Evolutionary conservation across 140 eudicot species (phyloP), one percentile per base, ranked within the genome.

Genomic region (Oenanthe javanica): DNA sequence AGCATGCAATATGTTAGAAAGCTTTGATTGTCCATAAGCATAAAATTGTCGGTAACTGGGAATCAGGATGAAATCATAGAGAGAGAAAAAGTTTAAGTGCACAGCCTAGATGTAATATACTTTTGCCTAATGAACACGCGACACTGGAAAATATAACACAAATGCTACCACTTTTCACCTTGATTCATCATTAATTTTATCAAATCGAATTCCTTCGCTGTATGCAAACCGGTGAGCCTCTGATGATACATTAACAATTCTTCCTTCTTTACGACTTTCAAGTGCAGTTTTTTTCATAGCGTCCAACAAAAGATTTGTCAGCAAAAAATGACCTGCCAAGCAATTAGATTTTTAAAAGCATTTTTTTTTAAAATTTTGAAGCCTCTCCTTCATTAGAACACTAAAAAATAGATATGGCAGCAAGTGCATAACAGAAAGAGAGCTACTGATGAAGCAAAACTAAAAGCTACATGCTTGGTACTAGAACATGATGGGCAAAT

Each of bases 21-120:
- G 93, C 88, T 94, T 94, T 76, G 98, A 93, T 82, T 91, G 98
- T 72, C 98, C 98, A 66, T 94, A 92, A 31, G 97, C 97, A 55
- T 49, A 48, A 1, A 90, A 5, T 50, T 84, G 76, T 27, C 46
- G 80, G 75, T 92, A 94, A 79, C 98, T 94, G 93, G 67, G 84
- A 73, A 81, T 49, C 38, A 19, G 19, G 16, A 74, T 9, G 11
- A 74, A 47, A 74, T 23, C 18, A 74, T 10, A 74, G 18, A 42
- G 31, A 31, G 31, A 74, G 23, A n/a, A 74, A 47, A n/a, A 1
- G 10, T 9, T 74, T 10, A 11, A 2, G 57, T 74, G 16, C 40
- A 47, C 18, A 10, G 40, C 18, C 54, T 45, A 72, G 4, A 15
- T 45, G 18, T 23, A 21, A 18, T 49, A 4, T 6, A 46, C 25